Evolutionary conservation across 2,329 filamentous ascomycete genomes (phyloP).

Genomic region (Fusarium sublunatum): DNA sequence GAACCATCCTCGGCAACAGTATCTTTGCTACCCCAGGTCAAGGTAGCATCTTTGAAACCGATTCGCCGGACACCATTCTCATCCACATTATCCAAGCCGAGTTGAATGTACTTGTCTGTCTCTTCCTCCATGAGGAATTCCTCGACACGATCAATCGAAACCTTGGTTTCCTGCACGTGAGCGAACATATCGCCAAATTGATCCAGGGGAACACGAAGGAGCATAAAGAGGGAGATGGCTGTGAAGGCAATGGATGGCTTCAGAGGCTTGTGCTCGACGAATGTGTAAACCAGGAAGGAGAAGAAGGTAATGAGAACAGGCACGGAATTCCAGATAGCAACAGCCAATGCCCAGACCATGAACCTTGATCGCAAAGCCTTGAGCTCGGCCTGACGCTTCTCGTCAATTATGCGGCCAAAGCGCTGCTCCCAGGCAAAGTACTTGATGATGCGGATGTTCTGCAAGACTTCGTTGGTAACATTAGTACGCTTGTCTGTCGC

Average conservation of each 20-base stretch:
- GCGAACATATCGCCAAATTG: conserved; percentile 99
- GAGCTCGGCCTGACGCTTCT: conserved; percentile 85
- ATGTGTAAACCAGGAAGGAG: conserved; percentile 92
- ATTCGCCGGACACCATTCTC: conserved; percentile 78
- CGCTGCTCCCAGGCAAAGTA: conserved; percentile 98
- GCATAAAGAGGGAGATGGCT: conserved; percentile 92
- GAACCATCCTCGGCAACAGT: conserved; percentile 71
- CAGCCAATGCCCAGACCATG: conserved; percentile 89
- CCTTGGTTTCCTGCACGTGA: conserved; percentile 96
- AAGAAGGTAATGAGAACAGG: conserved; percentile 96
- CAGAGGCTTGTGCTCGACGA: conserved; percentile 87
- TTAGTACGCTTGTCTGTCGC: conserved; percentile 97
- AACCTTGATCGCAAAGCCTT: conserved; percentile 83
- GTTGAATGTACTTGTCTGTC: conserved; percentile 92
- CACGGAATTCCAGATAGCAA: conserved; percentile 96
- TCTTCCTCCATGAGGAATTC: conserved; percentile 94
- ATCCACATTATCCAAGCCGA: conserved; percentile 76
- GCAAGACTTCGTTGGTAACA: conserved; percentile 94
- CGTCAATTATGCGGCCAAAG: conserved; percentile 86
- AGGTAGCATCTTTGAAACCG: conserved; percentile 84
- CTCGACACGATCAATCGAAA: conserved; percentile 96
- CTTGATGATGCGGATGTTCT: conserved; percentile 99
- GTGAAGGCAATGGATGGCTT: conserved; percentile 96
- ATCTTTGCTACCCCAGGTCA: conserved; percentile 85
- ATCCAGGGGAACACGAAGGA: conserved; percentile 91